Evolutionary conservation across 2,329 filamentous ascomycete genomes (phyloP).

Genomic region (Sclerotiophoma versabilis): DNA sequence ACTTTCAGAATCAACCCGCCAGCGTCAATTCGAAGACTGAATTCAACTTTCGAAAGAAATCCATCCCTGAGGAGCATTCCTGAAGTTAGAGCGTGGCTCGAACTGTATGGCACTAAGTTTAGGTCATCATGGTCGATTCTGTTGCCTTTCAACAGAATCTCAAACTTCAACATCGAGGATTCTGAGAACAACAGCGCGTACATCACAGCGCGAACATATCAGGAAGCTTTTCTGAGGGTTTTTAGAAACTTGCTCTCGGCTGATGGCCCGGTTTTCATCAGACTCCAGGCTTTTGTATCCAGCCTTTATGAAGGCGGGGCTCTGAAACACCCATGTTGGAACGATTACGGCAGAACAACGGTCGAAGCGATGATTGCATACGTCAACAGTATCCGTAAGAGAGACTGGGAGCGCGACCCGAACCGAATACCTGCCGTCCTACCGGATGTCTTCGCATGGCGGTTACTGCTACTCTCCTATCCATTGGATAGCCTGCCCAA

Average conservation of each 20-base stretch:
- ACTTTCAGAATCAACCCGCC: constrained; percentile 34
- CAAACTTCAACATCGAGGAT: background rate
- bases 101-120: constrained; percentile 24
- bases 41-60: constrained; percentile 22
- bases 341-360: constrained; percentile 15
- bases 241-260: constrained; percentile 21
- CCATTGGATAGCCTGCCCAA: constrained; percentile 14
- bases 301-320: background rate
- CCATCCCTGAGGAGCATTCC: constrained; percentile 2
- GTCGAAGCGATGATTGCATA: constrained; percentile 29
- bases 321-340: too few species aligned
- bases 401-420: constrained; percentile 31
- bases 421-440: constrained; percentile 26
- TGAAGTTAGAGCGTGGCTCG: constrained; percentile 33
- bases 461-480: constrained; percentile 37
- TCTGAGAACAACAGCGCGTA: background rate
- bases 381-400: constrained; percentile 28
- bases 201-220: constrained; percentile 23
- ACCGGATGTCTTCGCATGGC: constrained; percentile 33
- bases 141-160: background rate
- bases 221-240: constrained; percentile 25
- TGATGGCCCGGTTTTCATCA: constrained; percentile 10
- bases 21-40: constrained; percentile 26
- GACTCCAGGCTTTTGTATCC: background rate
- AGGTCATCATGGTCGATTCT: background rate